Evolutionary conservation across 495 filamentous ascomycete genomes (phyloP).

Genomic region (Neurospora intermedia): DNA sequence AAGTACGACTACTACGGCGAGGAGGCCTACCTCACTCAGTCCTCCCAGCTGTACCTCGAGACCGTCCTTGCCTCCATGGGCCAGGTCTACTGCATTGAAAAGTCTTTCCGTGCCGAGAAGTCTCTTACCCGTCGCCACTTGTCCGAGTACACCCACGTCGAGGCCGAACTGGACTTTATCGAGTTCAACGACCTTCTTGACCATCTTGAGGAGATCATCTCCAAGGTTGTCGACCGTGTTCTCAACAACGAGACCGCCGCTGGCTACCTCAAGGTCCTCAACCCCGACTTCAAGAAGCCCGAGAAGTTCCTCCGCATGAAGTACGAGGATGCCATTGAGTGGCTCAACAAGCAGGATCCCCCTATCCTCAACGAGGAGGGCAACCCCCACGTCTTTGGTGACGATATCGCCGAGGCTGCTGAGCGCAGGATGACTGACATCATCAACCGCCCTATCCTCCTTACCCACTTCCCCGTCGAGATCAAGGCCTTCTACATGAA

Average conservation of each 20-base stretch:
- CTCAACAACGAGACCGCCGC: conserved; percentile 62
- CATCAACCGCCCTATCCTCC: conserved; percentile 89
- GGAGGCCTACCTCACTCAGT: conserved; percentile 90
- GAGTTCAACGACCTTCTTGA: conserved; percentile 83
- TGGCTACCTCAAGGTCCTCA: conserved; percentile 65
- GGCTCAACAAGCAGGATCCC: conserved; percentile 72
- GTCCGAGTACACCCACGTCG: conserved; percentile 84
- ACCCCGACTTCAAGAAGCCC: conserved; percentile 77
- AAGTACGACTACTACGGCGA: conserved; percentile 91
- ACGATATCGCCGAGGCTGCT: conserved; percentile 96
- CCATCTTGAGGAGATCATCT: conserved; percentile 84
- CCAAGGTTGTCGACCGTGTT: conserved; percentile 67
- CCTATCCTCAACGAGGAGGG: conserved; percentile 85
- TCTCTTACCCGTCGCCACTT: conserved; percentile 88
- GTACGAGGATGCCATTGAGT: conserved; percentile 88
- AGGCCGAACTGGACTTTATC: conserved; percentile 95
- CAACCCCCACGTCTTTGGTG: conserved; percentile 80
- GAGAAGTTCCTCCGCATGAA: conserved; percentile 87
- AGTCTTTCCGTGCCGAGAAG: conserved; percentile 97
- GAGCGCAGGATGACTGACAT: conserved; percentile 95
- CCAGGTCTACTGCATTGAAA: conserved; percentile 94
- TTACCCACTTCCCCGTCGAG: conserved; percentile 92
- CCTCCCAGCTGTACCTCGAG: conserved; percentile 95
- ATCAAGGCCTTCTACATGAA: conserved; percentile 99
- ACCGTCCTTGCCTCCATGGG: conserved; percentile 84